Conservation (phyloP, 495 filamentous ascomycete species). For the Baudoinia panamericana region DNA sequence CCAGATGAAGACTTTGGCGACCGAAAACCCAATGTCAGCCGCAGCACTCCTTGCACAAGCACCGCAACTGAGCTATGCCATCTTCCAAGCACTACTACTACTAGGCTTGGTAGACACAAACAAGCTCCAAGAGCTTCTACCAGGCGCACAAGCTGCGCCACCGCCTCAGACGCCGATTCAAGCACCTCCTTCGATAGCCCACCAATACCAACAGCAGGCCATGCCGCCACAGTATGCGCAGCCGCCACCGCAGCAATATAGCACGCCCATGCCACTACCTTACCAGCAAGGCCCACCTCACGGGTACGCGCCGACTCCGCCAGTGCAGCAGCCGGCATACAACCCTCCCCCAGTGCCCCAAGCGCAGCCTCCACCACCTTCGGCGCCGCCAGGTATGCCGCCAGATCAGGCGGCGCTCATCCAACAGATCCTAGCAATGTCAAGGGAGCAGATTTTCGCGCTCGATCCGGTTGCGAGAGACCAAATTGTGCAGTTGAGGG, state of each 20-base stretch:
- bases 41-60: slow-evolving; percentile 79
- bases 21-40: slow-evolving; percentile 66
- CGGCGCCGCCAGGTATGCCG: slow-evolving; percentile 16
- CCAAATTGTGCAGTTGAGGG: slow-evolving; percentile 61
- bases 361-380: slow-evolving; percentile 32
- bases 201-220: slow-evolving; percentile 13
- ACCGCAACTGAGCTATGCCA: slow-evolving; percentile 86
- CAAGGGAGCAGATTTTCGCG: slow-evolving; percentile 60
- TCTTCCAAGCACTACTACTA: slow-evolving; percentile 87
- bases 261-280: slow-evolving; percentile 13
- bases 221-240: slow-evolving; percentile 21
- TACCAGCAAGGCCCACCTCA: slow-evolving; percentile 1
- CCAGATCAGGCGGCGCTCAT: slow-evolving; percentile 40
- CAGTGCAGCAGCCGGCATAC: slow-evolving; percentile 36
- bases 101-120: slow-evolving; percentile 78
- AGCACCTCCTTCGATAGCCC: slow-evolving; percentile 24
- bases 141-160: slow-evolving; percentile 17
- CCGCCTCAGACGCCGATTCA: slow-evolving; percentile 24
- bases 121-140: slow-evolving; percentile 44
- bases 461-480: slow-evolving; percentile 57
- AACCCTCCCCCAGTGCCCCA: slow-evolving; percentile 34
- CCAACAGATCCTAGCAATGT: slow-evolving; percentile 60
- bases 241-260: slow-evolving; percentile 29
- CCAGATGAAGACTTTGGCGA: slow-evolving; percentile 84
- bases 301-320: slow-evolving; percentile 38